A percentile compares a stretch with the other conserved stretches of the same genome.
These are phyloP conservation scores for Colletotrichum spinosum DNA, from an alignment of 2,329 filamentous ascomycete species.

Conservation along the genomic window DNA sequence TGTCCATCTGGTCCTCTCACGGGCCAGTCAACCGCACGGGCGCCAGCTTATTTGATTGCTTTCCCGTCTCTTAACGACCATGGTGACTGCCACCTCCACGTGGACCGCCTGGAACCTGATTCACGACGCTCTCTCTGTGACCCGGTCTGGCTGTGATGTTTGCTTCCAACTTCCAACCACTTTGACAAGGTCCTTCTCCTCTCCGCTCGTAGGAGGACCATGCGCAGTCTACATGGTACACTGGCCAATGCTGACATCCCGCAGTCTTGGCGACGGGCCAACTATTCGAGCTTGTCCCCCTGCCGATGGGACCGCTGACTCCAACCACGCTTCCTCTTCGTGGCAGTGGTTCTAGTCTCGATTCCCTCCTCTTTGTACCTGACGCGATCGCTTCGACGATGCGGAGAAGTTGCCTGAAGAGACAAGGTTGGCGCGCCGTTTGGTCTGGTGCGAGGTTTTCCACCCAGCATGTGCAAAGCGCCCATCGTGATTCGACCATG, in stretches of 20 bases:
- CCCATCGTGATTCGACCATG: constrained; percentile 15
- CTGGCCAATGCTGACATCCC: constrained; percentile 26
- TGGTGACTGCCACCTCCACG: constrained; percentile 16
- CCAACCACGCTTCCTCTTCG: constrained; percentile 2
- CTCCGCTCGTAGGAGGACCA: not conserved
- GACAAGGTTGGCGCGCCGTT: constrained; percentile 8
- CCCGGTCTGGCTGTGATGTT: not conserved
- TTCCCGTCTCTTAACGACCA: not conserved
- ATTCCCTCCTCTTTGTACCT: constrained; percentile 15
- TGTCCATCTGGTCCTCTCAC: constrained; percentile 1
- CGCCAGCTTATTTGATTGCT: constrained; percentile 6
- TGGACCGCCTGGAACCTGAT: constrained; percentile 4
- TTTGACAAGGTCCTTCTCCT: constrained; percentile 10
- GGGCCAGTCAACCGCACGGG: not conserved
- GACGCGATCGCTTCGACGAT: constrained; percentile 11
- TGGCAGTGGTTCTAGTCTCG: constrained; percentile 10
- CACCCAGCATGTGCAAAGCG: constrained; percentile 9
- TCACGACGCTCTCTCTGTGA: not conserved
- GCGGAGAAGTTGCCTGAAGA: constrained; percentile 29
- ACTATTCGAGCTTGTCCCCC: constrained; percentile 6
- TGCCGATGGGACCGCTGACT: constrained; percentile 17
- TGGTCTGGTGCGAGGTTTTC: constrained; percentile 25
- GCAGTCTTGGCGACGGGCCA: not conserved
- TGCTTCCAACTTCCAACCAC: constrained; percentile 9
- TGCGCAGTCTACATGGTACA: not conserved